Evolutionary conservation across 78 protist species (phyloP).

Genomic region (Dictyostelium intermedium): DNA sequence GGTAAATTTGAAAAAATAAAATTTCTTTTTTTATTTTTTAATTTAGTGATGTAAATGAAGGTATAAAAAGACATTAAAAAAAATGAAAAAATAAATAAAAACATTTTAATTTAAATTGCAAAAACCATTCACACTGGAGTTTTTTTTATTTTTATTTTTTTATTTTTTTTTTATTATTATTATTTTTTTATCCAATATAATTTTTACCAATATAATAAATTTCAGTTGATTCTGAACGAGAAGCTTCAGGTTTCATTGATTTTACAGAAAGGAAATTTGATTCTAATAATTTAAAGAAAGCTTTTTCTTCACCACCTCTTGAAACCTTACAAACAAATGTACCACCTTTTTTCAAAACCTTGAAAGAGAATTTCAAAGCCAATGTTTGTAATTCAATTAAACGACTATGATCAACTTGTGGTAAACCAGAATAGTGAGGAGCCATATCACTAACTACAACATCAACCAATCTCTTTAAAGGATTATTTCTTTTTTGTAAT

Average conservation of each 20-base stretch:
- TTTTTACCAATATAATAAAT: conserved; percentile 50
- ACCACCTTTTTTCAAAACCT: conserved; percentile 43
- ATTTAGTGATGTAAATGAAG: too few relatives aligned
- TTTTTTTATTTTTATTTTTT: neutral
- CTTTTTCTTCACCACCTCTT: conserved; percentile 52
- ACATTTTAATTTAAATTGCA: too few relatives aligned
- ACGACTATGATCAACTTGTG: conserved; percentile 31
- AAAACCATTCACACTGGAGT: too few relatives aligned
- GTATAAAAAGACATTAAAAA: too few relatives aligned
- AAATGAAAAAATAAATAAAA: too few relatives aligned
- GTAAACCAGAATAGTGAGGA: conserved; percentile 34
- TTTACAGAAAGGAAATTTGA: neutral
- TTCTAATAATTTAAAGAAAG: conserved; percentile 15
- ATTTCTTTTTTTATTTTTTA: too few relatives aligned
- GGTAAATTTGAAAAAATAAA: too few relatives aligned
- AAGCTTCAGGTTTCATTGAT: conserved; percentile 68
- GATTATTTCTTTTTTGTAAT: neutral
- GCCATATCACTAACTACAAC: conserved; percentile 67
- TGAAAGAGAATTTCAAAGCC: conserved; percentile 1
- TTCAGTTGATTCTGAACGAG: conserved; percentile 68
- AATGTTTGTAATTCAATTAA: conserved; percentile 3
- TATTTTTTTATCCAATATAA: neutral
- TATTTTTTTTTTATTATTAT: neutral
- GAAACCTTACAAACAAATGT: conserved; percentile 40
- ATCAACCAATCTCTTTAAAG: neutral